phyloP scores from a whole-genome alignment of 768 basidiomycete species.

The Mycena olivaceomarginata region DNA sequence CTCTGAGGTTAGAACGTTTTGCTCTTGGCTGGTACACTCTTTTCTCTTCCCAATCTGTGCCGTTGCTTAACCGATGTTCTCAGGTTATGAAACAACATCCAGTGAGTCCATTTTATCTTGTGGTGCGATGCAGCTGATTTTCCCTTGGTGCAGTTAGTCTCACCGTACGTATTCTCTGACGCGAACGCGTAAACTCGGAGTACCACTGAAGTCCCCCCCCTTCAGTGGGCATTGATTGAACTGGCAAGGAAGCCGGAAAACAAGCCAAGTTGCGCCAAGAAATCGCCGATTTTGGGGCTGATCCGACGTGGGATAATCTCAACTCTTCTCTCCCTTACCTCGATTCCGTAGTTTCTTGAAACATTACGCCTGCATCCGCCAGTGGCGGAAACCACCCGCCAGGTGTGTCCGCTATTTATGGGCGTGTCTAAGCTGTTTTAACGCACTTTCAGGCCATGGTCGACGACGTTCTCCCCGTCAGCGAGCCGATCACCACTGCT shows the following conservation, averaged over 20 bases:
- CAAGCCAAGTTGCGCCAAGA: conserved; percentile 58
- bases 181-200: not conserved
- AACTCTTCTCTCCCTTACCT: conserved; percentile 58
- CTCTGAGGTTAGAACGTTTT: conserved; percentile 55
- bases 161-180: conserved; percentile 28
- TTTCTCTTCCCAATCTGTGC: not conserved
- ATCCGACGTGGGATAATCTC: conserved; percentile 65
- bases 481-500: conserved; percentile 52
- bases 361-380: conserved; percentile 61
- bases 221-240: conserved; percentile 61
- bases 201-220: no score
- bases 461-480: conserved; percentile 63
- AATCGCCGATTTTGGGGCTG: conserved; percentile 48
- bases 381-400: conserved; percentile 53
- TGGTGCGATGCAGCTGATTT: no score
- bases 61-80: conserved; percentile 14
- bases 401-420: conserved; percentile 44
- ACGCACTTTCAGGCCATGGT: conserved; percentile 52
- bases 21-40: conserved; percentile 49
- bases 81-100: conserved; percentile 65
- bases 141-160: conserved; percentile 14
- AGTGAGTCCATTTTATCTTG: conserved; percentile 3
- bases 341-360: conserved; percentile 64
- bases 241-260: conserved; percentile 53
- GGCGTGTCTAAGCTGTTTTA: not conserved